Evolutionary conservation across 805 yeast species (phyloP).

Genomic region (Scheffersomyces coipomensis): DNA sequence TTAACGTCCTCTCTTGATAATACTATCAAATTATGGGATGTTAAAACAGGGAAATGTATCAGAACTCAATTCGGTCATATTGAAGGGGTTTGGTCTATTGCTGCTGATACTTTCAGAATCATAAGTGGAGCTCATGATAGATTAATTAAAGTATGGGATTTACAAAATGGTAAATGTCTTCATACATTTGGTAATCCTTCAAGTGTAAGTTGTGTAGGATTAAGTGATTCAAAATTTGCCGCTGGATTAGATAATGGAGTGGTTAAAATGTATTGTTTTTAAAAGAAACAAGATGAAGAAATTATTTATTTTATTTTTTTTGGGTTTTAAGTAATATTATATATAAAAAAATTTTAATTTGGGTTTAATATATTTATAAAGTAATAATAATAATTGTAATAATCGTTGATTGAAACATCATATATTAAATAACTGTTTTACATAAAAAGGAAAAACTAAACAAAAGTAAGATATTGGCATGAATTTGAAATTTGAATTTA

Average conservation of each 20-base stretch:
- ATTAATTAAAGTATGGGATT: constrained; percentile 89
- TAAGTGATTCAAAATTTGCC: constrained; percentile 86
- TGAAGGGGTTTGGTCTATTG: constrained; percentile 97
- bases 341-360: too few species aligned
- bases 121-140: constrained; percentile 95
- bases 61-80: constrained; percentile 97
- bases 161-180: constrained; percentile 90
- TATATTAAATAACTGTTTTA: too few species aligned
- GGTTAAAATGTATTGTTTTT: constrained; percentile 81
- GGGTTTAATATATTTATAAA: too few species aligned
- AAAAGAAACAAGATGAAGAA: too few species aligned
- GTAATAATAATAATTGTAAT: too few species aligned
- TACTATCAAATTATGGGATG: constrained; percentile 92
- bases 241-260: constrained; percentile 88
- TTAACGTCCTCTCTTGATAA: constrained; percentile 87
- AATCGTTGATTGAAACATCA: too few species aligned
- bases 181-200: constrained; percentile 83
- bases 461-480: too few species aligned
- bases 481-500: too few species aligned
- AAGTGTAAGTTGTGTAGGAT: constrained; percentile 65
- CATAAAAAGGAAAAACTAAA: too few species aligned
- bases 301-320: not conserved
- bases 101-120: constrained; percentile 92
- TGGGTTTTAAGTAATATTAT: not conserved
- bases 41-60: constrained; percentile 79